Evolutionary conservation across 306 rosid species (phyloP).

Genomic region (Quercus glauca): DNA sequence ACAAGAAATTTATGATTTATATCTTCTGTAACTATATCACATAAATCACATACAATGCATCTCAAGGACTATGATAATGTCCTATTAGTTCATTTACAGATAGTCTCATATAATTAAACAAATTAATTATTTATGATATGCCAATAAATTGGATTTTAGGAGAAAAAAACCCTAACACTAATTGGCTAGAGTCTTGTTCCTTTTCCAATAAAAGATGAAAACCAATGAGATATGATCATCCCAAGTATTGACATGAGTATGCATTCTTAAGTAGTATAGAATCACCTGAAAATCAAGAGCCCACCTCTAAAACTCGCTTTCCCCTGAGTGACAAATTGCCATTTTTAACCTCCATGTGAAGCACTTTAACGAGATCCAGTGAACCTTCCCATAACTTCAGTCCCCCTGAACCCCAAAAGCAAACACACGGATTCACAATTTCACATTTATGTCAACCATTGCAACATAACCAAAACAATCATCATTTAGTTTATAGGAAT

Average conservation of each 20-base stretch:
- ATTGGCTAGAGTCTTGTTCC: too few species aligned
- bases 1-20: too few species aligned
- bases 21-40: too few species aligned
- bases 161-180: too few species aligned
- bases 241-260: neutral
- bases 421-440: conserved; percentile 1
- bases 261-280: conserved; percentile 1
- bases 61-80: too few species aligned
- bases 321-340: conserved; percentile 48
- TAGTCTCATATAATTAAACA: too few species aligned
- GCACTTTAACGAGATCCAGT: conserved; percentile 75
- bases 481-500: neutral
- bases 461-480: neutral
- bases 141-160: too few species aligned
- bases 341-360: conserved; percentile 46
- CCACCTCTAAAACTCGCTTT: conserved; percentile 86
- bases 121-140: too few species aligned
- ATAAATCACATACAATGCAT: too few species aligned
- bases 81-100: too few species aligned
- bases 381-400: conserved; percentile 95
- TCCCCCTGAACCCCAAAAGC: conserved; percentile 55
- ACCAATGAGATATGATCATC: neutral
- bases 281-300: conserved; percentile 37
- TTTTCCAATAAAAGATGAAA: neutral
- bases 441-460: neutral